Evolutionary conservation across 306 rosid species (phyloP), one percentile per base, ranked within the genome.

Genomic region (Lathyrus aphaca): DNA sequence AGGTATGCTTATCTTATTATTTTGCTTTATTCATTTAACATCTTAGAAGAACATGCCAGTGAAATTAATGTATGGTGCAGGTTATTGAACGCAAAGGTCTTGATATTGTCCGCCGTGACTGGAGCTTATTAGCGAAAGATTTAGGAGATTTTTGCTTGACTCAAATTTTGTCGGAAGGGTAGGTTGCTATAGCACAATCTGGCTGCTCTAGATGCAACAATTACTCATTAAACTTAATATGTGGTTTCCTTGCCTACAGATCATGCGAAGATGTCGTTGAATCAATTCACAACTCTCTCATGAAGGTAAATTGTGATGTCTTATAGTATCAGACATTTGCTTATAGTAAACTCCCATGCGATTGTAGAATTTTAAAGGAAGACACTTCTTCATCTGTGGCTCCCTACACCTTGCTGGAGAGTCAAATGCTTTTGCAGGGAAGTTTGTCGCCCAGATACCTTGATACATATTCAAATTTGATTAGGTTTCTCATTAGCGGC

Each of bases 141-240:
- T 38, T 84, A 42, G 99, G 99, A 84, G 92, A 94, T 65, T 94
- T 94, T 81, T 94, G 97, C 82, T 83, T 94, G 27, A 80, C 80
- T 78, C 92, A 94, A 79, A 91, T 94, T 81, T 86, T 94, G 84
- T 90, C 97, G 0, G 99, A 95, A 86, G 96, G 99, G 99, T 94
- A 84, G 49, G 86, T 66, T 40, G 19, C 73, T 61, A 48, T 73
- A 65, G 23, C 59, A 27, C 71, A 63, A 68, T 29, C 46, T 72
- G 39, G 17, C 23, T 56, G 15, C 65, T 56, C 40, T 30, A 54
- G 72, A 64, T 57, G 64, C 76, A 55, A 19, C 57, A 17, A 69
- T 67, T 27, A 49, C 82, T 72, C 55, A 49, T 44, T 55, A 75
- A n/a, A 4, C 50, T 66, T 18, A 11, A 4, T 38, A 43, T 63